A percentile compares a stretch with the other conserved stretches of the same genome.
These are phyloP conservation scores for Albophoma yamanashiensis DNA, from an alignment of 2,329 filamentous ascomycete species.

Conservation along the genomic window DNA sequence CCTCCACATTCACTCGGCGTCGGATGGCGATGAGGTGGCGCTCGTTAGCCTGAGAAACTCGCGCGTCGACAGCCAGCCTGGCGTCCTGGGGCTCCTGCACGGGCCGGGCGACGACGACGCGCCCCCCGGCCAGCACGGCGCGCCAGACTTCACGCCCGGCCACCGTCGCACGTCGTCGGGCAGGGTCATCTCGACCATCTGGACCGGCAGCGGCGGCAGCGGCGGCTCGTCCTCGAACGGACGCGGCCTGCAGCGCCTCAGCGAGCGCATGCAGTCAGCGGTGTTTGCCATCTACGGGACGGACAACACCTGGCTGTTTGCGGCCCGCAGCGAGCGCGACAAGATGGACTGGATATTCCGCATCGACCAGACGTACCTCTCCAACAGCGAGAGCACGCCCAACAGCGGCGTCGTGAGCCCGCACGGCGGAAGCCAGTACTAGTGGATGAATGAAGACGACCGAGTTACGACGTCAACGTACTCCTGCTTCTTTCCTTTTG, in stretches of 20 bases:
- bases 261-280: constrained; percentile 51
- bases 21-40: constrained; percentile 81
- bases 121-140: constrained; percentile 19
- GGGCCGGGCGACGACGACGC: constrained; percentile 30
- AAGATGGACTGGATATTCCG: constrained; percentile 96
- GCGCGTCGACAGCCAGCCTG: constrained; percentile 84
- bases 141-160: constrained; percentile 28
- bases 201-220: constrained; percentile 34
- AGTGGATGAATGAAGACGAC: not conserved
- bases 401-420: constrained; percentile 26
- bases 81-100: constrained; percentile 68
- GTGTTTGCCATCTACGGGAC: constrained; percentile 93
- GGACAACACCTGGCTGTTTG: constrained; percentile 92
- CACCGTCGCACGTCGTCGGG: constrained; percentile 41
- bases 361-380: constrained; percentile 70
- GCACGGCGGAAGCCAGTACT: constrained; percentile 19
- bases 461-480: not conserved
- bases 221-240: constrained; percentile 15
- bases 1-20: constrained; percentile 76
- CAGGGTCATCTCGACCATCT: constrained; percentile 43
- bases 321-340: constrained; percentile 76
- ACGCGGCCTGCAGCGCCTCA: constrained; percentile 40
- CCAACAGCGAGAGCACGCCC: constrained; percentile 30
- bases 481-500: not conserved
- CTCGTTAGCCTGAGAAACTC: constrained; percentile 83